Base-by-base conservation (phyloP, 441 rosid species). In the Bruguiera hainesii region DNA sequence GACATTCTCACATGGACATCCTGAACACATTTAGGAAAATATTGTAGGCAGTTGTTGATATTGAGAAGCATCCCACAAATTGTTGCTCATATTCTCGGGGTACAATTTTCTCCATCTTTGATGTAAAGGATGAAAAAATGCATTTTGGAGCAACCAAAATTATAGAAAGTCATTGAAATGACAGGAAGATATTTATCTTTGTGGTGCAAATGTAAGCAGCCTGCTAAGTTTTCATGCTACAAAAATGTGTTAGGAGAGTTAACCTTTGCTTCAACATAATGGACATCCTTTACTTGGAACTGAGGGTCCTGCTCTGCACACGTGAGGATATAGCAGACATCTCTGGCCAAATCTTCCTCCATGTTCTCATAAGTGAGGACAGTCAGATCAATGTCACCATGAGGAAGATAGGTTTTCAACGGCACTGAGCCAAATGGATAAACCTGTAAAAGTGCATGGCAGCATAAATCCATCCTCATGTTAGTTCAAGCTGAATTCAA, bases 371-470 rank as follows among this genome's bases (percentile, higher is more conserved):
- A 81, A 71, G 86, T 75, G 59, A 90, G 79, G 30, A 77, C 81
- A 29, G 96, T 95, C 77, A 95, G 80, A 82, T 95, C 99, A 60
- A 95, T 89, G 77, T 92, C 99, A 69, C 99, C 99, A 69, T 95
- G 97, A 49, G 97, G 98, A 63, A 95, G 93, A 81, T 90, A 95
- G 7, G 98, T 85, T 83, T 87, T 92, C 64, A 95, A 60, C 33
- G 98, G 97, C 64, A 90, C 95, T 0, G 98, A 95, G 60, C 99
- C 99, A 85, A 87, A 89, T 60, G 95, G 81, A 76, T 87, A 84
- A 61, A 89, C 91, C 99, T 95, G 78, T 37, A 72, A 73, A 73
- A 61, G 64, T 56, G 55, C 66, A 73, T 20, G 31, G 55, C 65
- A 61, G 71, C 18, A 66, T 33, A 67, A 60, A 73, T 63, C 42